A percentile compares a stretch with the other conserved stretches of the same genome.
Conservation (phyloP, 2,329 filamentous ascomycete genomes). For the Orbilia javanica region DNA sequence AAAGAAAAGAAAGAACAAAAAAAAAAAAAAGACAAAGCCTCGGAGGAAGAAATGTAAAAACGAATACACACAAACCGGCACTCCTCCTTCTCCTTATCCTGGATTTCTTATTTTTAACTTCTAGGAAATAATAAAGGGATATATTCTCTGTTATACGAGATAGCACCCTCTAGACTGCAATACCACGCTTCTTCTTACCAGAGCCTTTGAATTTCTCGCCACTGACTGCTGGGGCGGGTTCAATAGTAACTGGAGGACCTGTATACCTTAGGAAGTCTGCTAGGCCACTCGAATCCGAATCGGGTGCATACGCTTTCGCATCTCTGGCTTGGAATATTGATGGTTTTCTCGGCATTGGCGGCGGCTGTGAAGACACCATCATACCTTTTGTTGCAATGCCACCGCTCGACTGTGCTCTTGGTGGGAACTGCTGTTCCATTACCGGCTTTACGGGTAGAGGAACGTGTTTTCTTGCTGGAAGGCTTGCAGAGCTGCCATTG, state of each 20-base stretch:
- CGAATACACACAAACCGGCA: neutral
- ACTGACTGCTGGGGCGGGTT: constrained; percentile 32
- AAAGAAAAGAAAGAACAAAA: neutral
- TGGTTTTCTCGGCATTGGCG: constrained; percentile 64
- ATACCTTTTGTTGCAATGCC: constrained; percentile 64
- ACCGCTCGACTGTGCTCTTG: constrained; percentile 61
- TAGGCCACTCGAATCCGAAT: constrained; percentile 73
- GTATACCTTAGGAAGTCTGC: constrained; percentile 80
- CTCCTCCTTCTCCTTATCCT: neutral
- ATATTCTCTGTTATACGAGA: constrained; percentile 60
- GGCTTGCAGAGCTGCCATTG: constrained; percentile 62
- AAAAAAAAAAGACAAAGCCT: constrained; percentile 11
- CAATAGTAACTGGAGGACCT: constrained; percentile 71
- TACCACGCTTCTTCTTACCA: constrained; percentile 62
- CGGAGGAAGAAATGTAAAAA: neutral
- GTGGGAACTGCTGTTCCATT: constrained; percentile 59
- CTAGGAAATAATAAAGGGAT: constrained; percentile 3
- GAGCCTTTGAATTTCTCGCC: constrained; percentile 51
- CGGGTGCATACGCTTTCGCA: constrained; percentile 62
- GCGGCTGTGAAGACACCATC: constrained; percentile 65
- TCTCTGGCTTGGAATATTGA: constrained; percentile 60
- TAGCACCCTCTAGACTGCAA: constrained; percentile 61
- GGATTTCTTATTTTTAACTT: neutral
- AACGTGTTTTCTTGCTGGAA: constrained; percentile 50
- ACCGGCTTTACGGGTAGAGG: constrained; percentile 63